Evolutionary conservation across 129 eudicot species (phyloP).

Genomic region (Flaveria brownii): DNA sequence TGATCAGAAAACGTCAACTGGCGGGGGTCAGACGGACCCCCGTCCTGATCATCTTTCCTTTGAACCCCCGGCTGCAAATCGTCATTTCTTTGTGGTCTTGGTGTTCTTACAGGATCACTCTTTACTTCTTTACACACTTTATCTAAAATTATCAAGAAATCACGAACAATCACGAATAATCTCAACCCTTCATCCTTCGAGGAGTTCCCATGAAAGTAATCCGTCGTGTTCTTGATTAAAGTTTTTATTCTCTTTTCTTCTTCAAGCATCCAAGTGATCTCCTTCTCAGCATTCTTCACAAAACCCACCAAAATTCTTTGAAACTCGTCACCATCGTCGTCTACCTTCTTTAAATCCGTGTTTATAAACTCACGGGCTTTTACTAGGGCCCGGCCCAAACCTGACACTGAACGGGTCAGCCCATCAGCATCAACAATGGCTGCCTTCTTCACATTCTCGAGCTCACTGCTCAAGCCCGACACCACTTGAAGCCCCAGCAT

Average conservation of each 20-base stretch:
- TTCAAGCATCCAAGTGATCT: constrained; percentile 57
- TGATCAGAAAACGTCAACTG: constrained; percentile 43
- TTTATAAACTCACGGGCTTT: constrained; percentile 66
- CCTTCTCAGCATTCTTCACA: constrained; percentile 72
- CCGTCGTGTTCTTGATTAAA: constrained; percentile 76
- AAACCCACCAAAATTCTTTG: constrained; percentile 54
- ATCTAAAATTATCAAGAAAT: constrained; percentile 74
- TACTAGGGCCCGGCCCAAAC: constrained; percentile 52
- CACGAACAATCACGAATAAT: constrained; percentile 77
- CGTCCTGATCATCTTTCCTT: constrained; percentile 25
- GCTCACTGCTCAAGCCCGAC: constrained; percentile 69
- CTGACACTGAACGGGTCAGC: constrained; percentile 61
- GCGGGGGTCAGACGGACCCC: constrained; percentile 36
- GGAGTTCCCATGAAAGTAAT: constrained; percentile 83
- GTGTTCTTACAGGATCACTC: constrained; percentile 41
- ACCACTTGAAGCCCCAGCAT: constrained; percentile 83
- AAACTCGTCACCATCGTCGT: constrained; percentile 62
- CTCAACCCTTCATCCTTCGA: constrained; percentile 93
- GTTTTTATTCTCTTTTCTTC: constrained; percentile 84
- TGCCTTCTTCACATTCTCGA: constrained; percentile 74
- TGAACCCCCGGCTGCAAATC: constrained; percentile 15
- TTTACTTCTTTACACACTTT: constrained; percentile 79
- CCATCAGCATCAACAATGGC: constrained; percentile 76
- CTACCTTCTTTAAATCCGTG: constrained; percentile 54
- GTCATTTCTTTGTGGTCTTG: constrained; percentile 27